phyloP scores from a whole-genome alignment of 2,329 filamentous ascomycete genomes.

The Monilinia vaccinii-corymbosi region DNA sequence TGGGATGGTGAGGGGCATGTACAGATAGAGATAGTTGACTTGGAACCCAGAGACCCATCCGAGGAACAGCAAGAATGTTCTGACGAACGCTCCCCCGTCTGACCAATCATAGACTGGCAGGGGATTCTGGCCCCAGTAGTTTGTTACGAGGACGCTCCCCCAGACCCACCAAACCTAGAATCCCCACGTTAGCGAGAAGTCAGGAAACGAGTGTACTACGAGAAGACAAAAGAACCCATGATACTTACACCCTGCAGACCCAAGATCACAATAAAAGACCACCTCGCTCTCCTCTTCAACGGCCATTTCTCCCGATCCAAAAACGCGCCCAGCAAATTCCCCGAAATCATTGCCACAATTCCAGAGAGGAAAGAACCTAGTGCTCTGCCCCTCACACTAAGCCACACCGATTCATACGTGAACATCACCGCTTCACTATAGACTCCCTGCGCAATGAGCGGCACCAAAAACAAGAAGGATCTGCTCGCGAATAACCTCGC shows the following conservation, averaged over 20 bases:
- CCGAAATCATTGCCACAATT: conserved; percentile 54
- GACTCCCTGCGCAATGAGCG: conserved; percentile 62
- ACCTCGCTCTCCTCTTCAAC: conserved; percentile 22
- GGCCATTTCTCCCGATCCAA: conserved; percentile 20
- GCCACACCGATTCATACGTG: conserved; percentile 60
- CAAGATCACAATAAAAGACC: conserved; percentile 25
- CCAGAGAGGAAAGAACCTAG: conserved; percentile 63
- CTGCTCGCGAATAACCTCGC: conserved; percentile 49
- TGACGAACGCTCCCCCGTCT: conserved; percentile 49
- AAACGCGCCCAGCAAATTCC: conserved; percentile 51
- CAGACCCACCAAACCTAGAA: conserved; percentile 55
- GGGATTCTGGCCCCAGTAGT: conserved; percentile 42
- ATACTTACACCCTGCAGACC: conserved; percentile 44
- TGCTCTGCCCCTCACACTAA: conserved; percentile 58
- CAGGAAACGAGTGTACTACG: background rate
- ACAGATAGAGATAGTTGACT: conserved; percentile 65
- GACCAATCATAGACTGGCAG: conserved; percentile 57
- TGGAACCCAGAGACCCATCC: conserved; percentile 61
- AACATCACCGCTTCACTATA: conserved; percentile 66
- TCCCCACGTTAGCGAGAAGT: background rate
- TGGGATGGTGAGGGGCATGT: conserved; percentile 21
- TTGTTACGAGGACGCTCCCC: conserved; percentile 55
- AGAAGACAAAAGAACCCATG: background rate
- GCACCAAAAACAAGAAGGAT: conserved; percentile 54
- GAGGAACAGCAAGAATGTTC: conserved; percentile 57